A percentile compares a stretch with the other conserved stretches of the same genome.
These are phyloP conservation scores for Cyclocybe cylindracea DNA, from an alignment of 768 basidiomycete species.

Conservation along the genomic window DNA sequence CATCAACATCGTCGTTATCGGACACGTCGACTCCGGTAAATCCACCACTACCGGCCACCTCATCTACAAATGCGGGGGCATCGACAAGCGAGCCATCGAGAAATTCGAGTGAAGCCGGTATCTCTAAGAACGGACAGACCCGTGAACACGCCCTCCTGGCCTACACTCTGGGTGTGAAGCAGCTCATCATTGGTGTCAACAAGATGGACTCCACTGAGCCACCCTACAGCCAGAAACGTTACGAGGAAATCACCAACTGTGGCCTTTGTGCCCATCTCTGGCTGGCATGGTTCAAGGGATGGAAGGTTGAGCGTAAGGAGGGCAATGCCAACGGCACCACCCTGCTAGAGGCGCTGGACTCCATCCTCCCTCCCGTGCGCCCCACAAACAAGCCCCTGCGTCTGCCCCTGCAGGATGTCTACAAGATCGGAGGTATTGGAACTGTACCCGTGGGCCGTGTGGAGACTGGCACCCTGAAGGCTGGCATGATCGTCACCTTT, in stretches of 20 bases:
- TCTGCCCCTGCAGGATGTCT: conserved; percentile 99
- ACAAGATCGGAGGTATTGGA: conserved; percentile 99
- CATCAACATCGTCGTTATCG: conserved; percentile 78
- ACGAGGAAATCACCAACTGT: conserved; percentile 99
- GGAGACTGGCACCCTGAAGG: conserved; percentile 99
- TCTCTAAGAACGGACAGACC: conserved; percentile 99
- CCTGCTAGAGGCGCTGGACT: conserved; percentile 98
- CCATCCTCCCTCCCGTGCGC: conserved; percentile 96
- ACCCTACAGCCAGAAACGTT: conserved; percentile 95
- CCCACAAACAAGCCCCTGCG: conserved; percentile 99
- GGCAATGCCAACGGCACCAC: conserved; percentile 98
- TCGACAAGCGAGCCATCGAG: conserved; percentile 99
- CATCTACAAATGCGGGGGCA: conserved; percentile 99
- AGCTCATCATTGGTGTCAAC: conserved; percentile 99
- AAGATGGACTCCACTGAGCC: conserved; percentile 99
- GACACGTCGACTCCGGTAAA: conserved; percentile 99
- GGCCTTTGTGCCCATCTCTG: conserved; percentile 99
- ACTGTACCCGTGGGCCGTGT: conserved; percentile 99
- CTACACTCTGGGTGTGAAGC: conserved; percentile 99
- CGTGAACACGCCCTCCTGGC: conserved; percentile 99
- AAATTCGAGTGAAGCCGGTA: conserved; percentile 99
- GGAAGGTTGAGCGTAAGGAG: conserved; percentile 94
- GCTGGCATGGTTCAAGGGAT: conserved; percentile 99
- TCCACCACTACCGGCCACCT: conserved; percentile 99
- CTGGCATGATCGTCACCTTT: conserved; percentile 98